Percentiles rank a stretch among this genome's conserved stretches.
phyloP scores from a whole-genome alignment of 164 flowering plant species.

The Vitis labrusca region DNA sequence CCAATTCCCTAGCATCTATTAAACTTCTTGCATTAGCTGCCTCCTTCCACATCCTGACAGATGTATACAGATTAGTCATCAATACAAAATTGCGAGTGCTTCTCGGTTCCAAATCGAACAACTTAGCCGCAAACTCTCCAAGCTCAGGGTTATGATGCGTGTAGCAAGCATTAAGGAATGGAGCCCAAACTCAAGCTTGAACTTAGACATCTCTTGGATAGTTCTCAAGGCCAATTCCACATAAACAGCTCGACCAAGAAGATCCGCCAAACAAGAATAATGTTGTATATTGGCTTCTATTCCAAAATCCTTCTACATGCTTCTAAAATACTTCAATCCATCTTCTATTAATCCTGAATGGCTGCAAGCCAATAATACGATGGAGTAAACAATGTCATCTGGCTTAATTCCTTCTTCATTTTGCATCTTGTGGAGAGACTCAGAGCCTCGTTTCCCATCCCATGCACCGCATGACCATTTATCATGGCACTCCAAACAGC shows the following conservation, averaged over 20 bases:
- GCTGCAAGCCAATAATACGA: conserved; percentile 35
- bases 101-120: conserved; percentile 22
- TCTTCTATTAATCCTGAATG: conserved; percentile 38
- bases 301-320: conserved; percentile 31
- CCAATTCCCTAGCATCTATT: conserved; percentile 23
- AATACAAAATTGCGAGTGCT: conserved; percentile 22
- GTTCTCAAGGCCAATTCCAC: conserved; percentile 28
- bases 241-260: conserved; percentile 22
- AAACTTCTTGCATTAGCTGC: conserved; percentile 30
- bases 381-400: conserved; percentile 29
- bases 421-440: conserved; percentile 31
- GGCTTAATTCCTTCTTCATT: conserved; percentile 24
- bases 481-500: conserved; percentile 50
- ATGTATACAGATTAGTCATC: conserved; percentile 29
- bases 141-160: conserved; percentile 23
- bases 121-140: conserved; percentile 29
- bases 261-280: conserved; percentile 17
- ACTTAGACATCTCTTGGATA: conserved; percentile 28
- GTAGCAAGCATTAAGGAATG: conserved; percentile 42
- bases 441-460: conserved; percentile 39
- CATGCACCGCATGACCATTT: conserved; percentile 35
- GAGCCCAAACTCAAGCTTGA: conserved; percentile 24
- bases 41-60: conserved; percentile 35
- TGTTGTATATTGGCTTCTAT: conserved; percentile 32
- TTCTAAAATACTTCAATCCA: conserved; percentile 31